Percentiles rank a stretch among this genome's conserved stretches.
phyloP scores from a whole-genome alignment of 2,329 filamentous ascomycete genomes.

The Ophiocordyceps sinensis region DNA sequence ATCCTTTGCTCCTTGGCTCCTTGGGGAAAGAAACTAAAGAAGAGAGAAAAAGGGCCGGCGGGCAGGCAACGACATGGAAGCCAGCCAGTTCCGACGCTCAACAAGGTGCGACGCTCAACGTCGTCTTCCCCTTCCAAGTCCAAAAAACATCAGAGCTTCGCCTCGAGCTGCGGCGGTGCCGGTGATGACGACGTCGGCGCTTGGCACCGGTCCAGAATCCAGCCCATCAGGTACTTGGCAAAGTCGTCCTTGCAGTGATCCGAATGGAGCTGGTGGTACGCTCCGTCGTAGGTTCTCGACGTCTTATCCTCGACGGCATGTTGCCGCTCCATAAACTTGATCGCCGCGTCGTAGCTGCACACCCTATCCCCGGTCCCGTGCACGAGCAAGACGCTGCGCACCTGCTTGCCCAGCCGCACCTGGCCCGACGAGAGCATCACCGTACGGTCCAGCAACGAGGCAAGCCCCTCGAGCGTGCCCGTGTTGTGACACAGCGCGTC shows the following conservation, averaged over 20 bases:
- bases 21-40: too few species aligned
- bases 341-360: slow-evolving; percentile 50
- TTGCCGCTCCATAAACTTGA: slow-evolving; percentile 45
- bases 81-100: too few species aligned
- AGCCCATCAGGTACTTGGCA: slow-evolving; percentile 46
- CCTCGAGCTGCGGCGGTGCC: too few species aligned
- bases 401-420: slow-evolving; percentile 33
- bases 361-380: slow-evolving; percentile 66
- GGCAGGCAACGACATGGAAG: too few species aligned
- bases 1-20: too few species aligned
- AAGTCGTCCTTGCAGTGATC: slow-evolving; percentile 41
- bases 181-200: too few species aligned
- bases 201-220: slow-evolving; percentile 39
- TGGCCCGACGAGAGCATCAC: slow-evolving; percentile 41
- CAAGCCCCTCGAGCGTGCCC: slow-evolving; percentile 70
- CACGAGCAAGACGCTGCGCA: slow-evolving; percentile 53
- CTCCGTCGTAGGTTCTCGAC: slow-evolving; percentile 62
- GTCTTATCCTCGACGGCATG: slow-evolving; percentile 49
- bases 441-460: slow-evolving; percentile 64
- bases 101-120: too few species aligned
- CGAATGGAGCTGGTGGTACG: slow-evolving; percentile 60
- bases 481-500: slow-evolving; percentile 69
- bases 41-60: too few species aligned
- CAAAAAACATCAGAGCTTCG: too few species aligned
- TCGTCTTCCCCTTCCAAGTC: too few species aligned